Evolutionary conservation across 192 early-diverging fungal genomes (phyloP), one percentile per base, ranked within the genome.

Genomic region (Haplosporangium gracile): DNA sequence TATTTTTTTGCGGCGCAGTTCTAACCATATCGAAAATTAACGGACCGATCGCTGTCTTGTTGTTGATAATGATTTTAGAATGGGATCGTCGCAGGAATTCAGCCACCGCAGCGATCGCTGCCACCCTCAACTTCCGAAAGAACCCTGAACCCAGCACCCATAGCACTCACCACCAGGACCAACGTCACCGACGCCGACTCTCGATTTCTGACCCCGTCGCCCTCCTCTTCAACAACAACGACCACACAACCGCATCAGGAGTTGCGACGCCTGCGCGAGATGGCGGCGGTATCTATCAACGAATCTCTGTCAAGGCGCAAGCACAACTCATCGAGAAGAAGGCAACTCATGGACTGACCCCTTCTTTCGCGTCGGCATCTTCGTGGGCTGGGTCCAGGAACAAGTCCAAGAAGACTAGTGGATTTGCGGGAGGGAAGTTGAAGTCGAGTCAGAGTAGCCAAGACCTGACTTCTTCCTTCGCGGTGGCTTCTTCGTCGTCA

Each of bases 111-210:
- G 51, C 83, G 0, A 80, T 86, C 15, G 83, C 71, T 5, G 83
- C 78, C 7, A 80, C 83, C 10, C 36, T 81, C 40, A 86, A 74
- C 68, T 86, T 81, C 57, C 74, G 84, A 26, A 74, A 74, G 47
- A 80, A 77, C 29, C 65, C 72, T 20, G 70, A 85, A 11, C 24
- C 73, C n/a, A 55, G 11, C 72, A 24, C 22, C 34, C 39, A 18
- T 51, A 68, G 22, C 60, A 74, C 1, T 24, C 38, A 15, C 26
- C 26, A 29, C 20, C 51, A 22, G n/a, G 57, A 24, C 5, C 3
- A 20, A 15, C 57, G 13, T 15, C 74, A 70, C 60, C 70, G 49
- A 5, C 70, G 71, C 18, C 72, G 63, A 38, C 57, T 47, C 2
- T 70, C 73, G 0, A 69, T 70, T 11, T 32, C 47, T 11, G 60